Conservation (phyloP, 208 protist species). For the Balamuthia mandrillaris region DNA sequence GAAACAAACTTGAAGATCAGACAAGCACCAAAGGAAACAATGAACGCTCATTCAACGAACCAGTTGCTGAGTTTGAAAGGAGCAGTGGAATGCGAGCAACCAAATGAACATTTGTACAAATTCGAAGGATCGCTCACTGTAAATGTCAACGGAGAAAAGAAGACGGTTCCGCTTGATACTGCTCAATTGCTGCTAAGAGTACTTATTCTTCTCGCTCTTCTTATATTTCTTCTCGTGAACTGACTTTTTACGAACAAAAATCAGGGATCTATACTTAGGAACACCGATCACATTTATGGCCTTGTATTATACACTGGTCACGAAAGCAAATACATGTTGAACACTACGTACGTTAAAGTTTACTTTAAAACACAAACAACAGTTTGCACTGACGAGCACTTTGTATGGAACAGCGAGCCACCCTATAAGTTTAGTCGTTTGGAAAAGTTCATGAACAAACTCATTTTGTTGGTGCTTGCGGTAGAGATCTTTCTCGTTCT, state of each 20-base stretch:
- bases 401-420: constrained; percentile 29
- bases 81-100: not conserved
- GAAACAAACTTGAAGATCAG: constrained; percentile 28
- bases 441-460: constrained; percentile 57
- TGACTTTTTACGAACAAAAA: not conserved
- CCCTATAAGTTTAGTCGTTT: constrained; percentile 57
- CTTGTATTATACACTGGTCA: constrained; percentile 88
- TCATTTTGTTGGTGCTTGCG: constrained; percentile 58
- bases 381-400: not conserved
- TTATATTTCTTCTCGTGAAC: not conserved
- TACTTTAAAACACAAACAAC: not conserved
- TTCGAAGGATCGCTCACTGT: constrained; percentile 7
- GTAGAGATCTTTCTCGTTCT: no score
- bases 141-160: not conserved
- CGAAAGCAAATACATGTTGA: constrained; percentile 52
- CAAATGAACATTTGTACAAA: constrained; percentile 25
- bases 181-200: constrained; percentile 8
- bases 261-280: constrained; percentile 69
- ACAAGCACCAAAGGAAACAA: constrained; percentile 13
- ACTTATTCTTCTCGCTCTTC: not conserved
- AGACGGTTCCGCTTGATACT: constrained; percentile 1
- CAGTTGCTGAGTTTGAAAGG: not conserved
- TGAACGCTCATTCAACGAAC: not conserved
- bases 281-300: constrained; percentile 79
- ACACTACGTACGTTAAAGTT: not conserved